Evolutionary conservation across 495 filamentous ascomycete genomes (phyloP).

Genomic region (Penicillium pancosmium): DNA sequence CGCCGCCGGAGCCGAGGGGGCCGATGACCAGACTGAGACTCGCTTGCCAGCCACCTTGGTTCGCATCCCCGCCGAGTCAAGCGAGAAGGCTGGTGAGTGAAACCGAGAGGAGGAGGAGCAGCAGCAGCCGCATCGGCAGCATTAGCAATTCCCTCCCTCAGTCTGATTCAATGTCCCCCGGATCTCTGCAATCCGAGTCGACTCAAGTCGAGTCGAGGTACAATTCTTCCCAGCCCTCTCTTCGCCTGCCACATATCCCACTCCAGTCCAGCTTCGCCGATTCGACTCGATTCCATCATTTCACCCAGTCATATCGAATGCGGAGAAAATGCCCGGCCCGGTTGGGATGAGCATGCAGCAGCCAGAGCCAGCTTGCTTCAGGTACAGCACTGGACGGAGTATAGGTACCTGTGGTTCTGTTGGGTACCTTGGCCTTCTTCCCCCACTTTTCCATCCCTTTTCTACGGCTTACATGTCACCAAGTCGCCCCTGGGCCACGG

Average conservation of each 20-base stretch:
- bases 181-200: no score
- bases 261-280: not conserved
- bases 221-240: not conserved
- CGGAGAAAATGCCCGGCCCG: not conserved
- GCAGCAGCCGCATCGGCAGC: no score
- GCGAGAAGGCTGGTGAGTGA: conserved; percentile 26
- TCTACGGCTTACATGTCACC: not conserved
- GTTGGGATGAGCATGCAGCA: conserved; percentile 1
- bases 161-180: no score
- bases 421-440: conserved; percentile 1
- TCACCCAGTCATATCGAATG: not conserved
- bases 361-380: not conserved
- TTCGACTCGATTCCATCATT: not conserved
- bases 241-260: conserved; percentile 1
- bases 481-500: conserved; percentile 1
- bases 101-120: not conserved
- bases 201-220: not conserved
- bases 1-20: conserved; percentile 14
- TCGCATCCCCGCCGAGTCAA: conserved; percentile 39
- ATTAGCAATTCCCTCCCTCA: no score
- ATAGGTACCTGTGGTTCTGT: not conserved
- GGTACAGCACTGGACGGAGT: not conserved
- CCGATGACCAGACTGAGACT: conserved; percentile 15
- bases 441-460: conserved; percentile 1
- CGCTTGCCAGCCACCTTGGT: conserved; percentile 43